These are phyloP conservation scores for Patellaria atrata DNA, from an alignment of 495 filamentous ascomycete species.

Conservation along the genomic window DNA sequence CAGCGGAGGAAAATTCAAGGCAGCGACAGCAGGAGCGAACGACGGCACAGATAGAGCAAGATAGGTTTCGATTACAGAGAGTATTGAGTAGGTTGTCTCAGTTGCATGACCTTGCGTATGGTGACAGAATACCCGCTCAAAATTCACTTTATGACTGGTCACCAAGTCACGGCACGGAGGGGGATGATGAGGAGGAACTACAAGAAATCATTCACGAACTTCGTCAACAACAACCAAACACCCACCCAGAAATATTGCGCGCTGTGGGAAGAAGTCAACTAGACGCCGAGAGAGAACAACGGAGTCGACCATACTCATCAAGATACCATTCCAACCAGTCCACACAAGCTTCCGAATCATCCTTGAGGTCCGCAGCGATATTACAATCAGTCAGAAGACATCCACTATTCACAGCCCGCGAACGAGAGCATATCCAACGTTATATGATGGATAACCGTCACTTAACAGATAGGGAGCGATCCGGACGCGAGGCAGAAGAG, in stretches of 20 bases:
- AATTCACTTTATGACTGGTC: slow-evolving; percentile 47
- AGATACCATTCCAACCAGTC: slow-evolving; percentile 30
- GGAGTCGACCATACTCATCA: slow-evolving; percentile 22
- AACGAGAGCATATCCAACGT: slow-evolving; percentile 13
- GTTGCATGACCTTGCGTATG: slow-evolving; percentile 29
- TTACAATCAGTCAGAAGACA: slow-evolving; percentile 20
- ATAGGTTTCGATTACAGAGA: slow-evolving; percentile 23
- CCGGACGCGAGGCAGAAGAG: too few species aligned
- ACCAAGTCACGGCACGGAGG: slow-evolving; percentile 31
- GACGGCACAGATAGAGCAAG: slow-evolving; percentile 12
- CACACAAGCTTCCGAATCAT: slow-evolving; percentile 15
- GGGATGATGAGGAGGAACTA: slow-evolving; percentile 36
- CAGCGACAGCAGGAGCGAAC: slow-evolving; percentile 7
- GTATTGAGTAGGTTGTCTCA: slow-evolving; percentile 24
- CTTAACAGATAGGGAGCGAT: too few species aligned
- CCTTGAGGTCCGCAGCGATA: slow-evolving; percentile 18
- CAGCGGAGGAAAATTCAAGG: slow-evolving; percentile 8
- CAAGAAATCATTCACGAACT: slow-evolving; percentile 25
- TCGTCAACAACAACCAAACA: slow-evolving; percentile 25
- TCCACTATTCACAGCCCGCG: slow-evolving; percentile 16
- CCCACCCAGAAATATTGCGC: slow-evolving; percentile 25
- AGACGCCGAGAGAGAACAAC: slow-evolving; percentile 18
- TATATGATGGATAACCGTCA: too few species aligned
- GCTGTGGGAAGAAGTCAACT: slow-evolving; percentile 25
- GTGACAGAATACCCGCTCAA: slow-evolving; percentile 33